A percentile compares a stretch with the other conserved stretches of the same genome.
Conservation (phyloP, 164 flowering plant genomes). For the Litsea cubeba region DNA sequence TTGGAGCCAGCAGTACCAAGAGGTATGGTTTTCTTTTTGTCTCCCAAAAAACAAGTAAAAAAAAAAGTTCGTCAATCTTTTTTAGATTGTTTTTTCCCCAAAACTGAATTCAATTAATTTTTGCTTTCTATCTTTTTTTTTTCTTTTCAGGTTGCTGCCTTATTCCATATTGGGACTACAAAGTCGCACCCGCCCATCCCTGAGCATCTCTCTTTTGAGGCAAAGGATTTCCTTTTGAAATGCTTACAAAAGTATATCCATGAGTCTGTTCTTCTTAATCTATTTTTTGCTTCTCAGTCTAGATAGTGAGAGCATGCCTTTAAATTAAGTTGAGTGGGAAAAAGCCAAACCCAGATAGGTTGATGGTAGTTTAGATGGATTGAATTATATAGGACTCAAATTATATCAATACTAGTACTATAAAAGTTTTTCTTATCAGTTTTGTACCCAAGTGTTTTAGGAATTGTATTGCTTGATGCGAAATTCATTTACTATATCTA, state of each 20-base stretch:
- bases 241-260: conserved; percentile 73
- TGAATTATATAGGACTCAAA: background rate
- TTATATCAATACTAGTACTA: background rate
- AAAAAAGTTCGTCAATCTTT: background rate
- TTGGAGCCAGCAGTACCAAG: conserved; percentile 94
- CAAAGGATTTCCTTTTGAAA: conserved; percentile 82
- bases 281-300: background rate
- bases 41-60: background rate
- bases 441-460: background rate
- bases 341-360: background rate
- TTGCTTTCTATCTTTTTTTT: too few species aligned
- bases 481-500: background rate
- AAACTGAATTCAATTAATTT: too few species aligned
- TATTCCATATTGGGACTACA: conserved; percentile 84
- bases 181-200: conserved; percentile 97
- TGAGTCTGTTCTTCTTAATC: background rate
- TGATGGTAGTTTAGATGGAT: background rate
- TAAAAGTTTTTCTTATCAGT: background rate
- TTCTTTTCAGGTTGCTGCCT: conserved; percentile 71
- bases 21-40: conserved; percentile 34
- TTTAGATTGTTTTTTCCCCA: conserved; percentile 7
- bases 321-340: too few species aligned
- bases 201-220: conserved; percentile 77
- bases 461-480: background rate
- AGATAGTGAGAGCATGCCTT: too few species aligned